Base-by-base conservation (phyloP, 2,329 filamentous ascomycete species). In the Clonostachys solani region DNA sequence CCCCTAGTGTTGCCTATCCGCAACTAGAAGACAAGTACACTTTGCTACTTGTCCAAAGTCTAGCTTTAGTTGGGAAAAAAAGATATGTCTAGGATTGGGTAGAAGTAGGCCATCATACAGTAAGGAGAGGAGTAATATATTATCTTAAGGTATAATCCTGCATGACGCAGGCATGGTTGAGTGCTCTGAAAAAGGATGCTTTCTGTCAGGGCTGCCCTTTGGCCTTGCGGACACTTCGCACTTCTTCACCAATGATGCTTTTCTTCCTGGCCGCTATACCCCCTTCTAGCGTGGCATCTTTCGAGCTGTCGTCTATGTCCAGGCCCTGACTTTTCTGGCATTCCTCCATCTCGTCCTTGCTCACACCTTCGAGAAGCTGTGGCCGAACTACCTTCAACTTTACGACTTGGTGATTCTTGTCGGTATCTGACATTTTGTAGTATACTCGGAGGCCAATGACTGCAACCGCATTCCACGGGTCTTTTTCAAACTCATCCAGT, bases 401-500 rank as follows among this genome's bases (percentile, higher is more conserved):
- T 23, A 73, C 62, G 3, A 65, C 56, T 37, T 66, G 60, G 35
- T 64, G 57, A 12, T 62, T 55, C n/a, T 61, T 60, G 9, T 57
- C 54, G 2, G 54, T 59, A 15, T 59, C 60, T 0, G 59, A 53
- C 1, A 64, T 68, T 54, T 77, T 78, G 58, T 76, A 73, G 59
- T 83, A 85, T 3, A 86, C 73, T n/a, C 80, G 73, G 42, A 86
- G 62, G 0, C 82, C 80, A 3, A 84, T 72, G 10, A 83, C 75
- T 4, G 71, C 76, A n/a, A 84, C 73, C 5, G 81, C 81, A 56
- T 85, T 84, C 81, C 82, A 86, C 1, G 80, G 76, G 38, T 80
- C 73, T 19, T 71, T 67, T 51, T 79, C 73, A 43, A 75, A 76
- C 47, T 81, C 78, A 52, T 80, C 77, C 10, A 70, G 71, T 7